Evolutionary conservation across 371 early-diverging fungal genomes (phyloP), one percentile per base, ranked within the genome.

Genomic region (Mortierella sp.): DNA sequence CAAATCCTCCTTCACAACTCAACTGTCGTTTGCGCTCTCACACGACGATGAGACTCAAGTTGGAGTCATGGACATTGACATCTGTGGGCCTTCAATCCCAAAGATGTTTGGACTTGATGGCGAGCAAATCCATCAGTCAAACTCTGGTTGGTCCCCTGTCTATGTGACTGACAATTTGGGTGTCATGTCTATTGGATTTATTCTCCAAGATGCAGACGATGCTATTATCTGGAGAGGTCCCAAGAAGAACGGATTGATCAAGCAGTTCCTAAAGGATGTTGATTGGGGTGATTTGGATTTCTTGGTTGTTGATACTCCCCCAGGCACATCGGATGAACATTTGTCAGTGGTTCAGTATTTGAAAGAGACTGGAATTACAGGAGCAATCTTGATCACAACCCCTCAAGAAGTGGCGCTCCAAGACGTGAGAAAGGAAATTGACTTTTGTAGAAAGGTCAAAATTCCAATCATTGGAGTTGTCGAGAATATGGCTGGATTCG

Each of bases 221-320:
- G 96, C 99, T 3, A 97, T 99, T 2, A 97, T 99, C 69, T 99
- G 99, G 99, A 88, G 99, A 67, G 99, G 99, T 0, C 97, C 98
- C 16, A 98, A 97, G 77, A 98, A 99, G 88, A 94, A 92, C 72
- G 96, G 96, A 1, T 83, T 99, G 77, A 96, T 99, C 76, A 97
- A 98, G 73, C 97, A 99, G 88, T 99, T 99, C 74, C 87, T 98
- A 47, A 92, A 94, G 67, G 99, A 99, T 83, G 98, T 97, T 5
- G 96, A 96, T 77, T 97, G 97, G 97, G 94, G 94, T 32, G 86
- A 85, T 35, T 86, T 98, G 70, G 99, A 99, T 75, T 98, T 91
- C 85, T 85, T 99, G 57, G 84, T 99, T 26, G 91, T 98, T 37
- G 99, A 99, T 81, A 99, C 99, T 37, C 99, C 99, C 9, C 99